phyloP scores from a whole-genome alignment of 805 yeast species.

The Wickerhamomyces kurtzmanii region DNA sequence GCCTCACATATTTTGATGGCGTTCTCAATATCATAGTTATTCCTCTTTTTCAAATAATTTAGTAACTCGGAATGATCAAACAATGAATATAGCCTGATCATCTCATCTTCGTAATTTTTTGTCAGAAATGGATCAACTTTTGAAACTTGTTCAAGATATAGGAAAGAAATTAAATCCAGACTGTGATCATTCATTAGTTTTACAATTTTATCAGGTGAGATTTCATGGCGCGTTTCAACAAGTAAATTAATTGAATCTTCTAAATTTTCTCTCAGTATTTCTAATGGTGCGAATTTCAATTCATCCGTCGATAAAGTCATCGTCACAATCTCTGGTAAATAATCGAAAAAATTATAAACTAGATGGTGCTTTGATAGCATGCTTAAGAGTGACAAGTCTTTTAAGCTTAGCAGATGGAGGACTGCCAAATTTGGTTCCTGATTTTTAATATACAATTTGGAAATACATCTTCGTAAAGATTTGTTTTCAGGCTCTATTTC shows the following conservation, averaged over 20 bases:
- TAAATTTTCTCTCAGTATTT: constrained; percentile 27
- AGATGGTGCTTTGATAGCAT: constrained; percentile 58
- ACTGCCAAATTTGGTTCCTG: constrained; percentile 57
- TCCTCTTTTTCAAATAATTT: constrained; percentile 48
- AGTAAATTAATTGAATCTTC: constrained; percentile 39
- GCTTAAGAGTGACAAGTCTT: constrained; percentile 44
- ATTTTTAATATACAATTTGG: constrained; percentile 44
- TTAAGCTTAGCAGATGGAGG: constrained; percentile 45
- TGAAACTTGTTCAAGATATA: constrained; percentile 56
- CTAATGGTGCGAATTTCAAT: constrained; percentile 28
- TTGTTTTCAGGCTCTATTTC: constrained; percentile 19
- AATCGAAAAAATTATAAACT: constrained; percentile 34
- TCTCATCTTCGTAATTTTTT: constrained; percentile 52
- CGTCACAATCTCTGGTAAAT: constrained; percentile 41
- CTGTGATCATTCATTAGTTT: constrained; percentile 27
- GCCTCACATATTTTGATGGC: constrained; percentile 63
- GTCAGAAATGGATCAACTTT: constrained; percentile 45
- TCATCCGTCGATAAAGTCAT: constrained; percentile 29
- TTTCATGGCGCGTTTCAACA: constrained; percentile 56
- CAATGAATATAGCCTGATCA: constrained; percentile 55
- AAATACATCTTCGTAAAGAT: constrained; percentile 31
- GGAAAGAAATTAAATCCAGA: constrained; percentile 43
- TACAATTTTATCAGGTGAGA: constrained; percentile 44
- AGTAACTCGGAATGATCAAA: constrained; percentile 46
- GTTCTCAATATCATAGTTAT: constrained; percentile 53